These are phyloP conservation scores for Pelargonium australe DNA, from an alignment of 441 rosid genomes.

Conservation along the genomic window DNA sequence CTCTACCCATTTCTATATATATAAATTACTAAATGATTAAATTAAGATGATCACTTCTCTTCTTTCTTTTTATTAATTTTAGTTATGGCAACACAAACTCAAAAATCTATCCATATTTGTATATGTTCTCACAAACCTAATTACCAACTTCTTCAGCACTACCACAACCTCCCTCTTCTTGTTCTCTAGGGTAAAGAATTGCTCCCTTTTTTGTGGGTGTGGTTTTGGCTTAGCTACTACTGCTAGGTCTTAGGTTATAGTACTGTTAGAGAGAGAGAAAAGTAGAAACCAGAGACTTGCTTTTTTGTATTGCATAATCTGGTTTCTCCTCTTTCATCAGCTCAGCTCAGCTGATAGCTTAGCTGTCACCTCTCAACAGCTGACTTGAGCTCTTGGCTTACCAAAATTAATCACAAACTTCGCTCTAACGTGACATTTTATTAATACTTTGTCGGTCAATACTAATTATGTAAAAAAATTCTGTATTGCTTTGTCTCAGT, in stretches of 20 bases:
- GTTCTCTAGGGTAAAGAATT: conserved; percentile 1
- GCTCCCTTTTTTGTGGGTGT: conserved; percentile 1
- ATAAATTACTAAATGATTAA: neutral
- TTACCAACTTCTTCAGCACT: neutral
- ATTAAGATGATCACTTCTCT: neutral
- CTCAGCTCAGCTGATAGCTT: neutral
- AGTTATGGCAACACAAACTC: neutral
- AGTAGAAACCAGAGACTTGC: neutral
- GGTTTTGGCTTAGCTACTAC: conserved; percentile 3
- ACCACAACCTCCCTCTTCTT: neutral
- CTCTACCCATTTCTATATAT: conserved; percentile 59
- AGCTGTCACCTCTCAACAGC: neutral
- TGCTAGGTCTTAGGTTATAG: conserved; percentile 8
- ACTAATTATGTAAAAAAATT: no score
- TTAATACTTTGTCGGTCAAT: no score
- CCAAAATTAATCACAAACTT: neutral
- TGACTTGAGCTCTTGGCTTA: neutral
- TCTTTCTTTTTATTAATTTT: no score
- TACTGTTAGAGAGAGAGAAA: neutral
- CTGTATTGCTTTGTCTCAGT: no score
- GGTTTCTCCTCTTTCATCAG: neutral
- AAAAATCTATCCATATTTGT: conserved; percentile 1
- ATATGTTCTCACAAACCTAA: neutral
- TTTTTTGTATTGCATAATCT: conserved; percentile 6
- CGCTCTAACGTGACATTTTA: no score